Percentiles rank a stretch among this genome's conserved stretches.
Conservation (phyloP, 2,329 filamentous ascomycete species). For the Colletotrichum zoysiae region DNA sequence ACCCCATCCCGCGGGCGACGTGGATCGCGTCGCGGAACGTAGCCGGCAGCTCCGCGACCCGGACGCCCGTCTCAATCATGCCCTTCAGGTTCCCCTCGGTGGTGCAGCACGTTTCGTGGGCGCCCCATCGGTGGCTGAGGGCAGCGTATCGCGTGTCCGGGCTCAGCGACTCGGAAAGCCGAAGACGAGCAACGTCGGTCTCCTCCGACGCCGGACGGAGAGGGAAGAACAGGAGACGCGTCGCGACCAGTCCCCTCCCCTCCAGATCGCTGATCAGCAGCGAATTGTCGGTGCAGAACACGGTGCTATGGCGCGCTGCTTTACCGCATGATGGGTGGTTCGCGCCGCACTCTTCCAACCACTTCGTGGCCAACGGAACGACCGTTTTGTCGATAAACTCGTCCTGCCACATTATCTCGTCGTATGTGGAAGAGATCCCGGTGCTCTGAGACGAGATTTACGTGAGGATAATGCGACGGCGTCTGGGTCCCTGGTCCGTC, state of each 20-base stretch:
- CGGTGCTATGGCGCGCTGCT: conserved; percentile 8
- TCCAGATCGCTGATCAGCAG: conserved; percentile 6
- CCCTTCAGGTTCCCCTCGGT: background rate
- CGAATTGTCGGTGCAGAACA: conserved; percentile 15
- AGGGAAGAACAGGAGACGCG: conserved; percentile 4
- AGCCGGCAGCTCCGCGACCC: background rate
- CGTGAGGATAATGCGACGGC: background rate
- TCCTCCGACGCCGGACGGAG: background rate
- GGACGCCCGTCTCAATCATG: background rate
- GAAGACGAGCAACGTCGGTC: background rate
- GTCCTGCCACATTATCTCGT: background rate
- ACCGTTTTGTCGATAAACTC: background rate
- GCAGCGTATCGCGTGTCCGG: conserved; percentile 7
- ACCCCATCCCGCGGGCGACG: conserved; percentile 3
- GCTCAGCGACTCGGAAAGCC: conserved; percentile 13
- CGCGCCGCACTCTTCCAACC: conserved; percentile 2
- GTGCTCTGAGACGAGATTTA: background rate
- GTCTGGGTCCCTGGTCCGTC: background rate
- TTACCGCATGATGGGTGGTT: conserved; percentile 17
- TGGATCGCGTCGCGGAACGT: conserved; percentile 14
- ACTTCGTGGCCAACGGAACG: background rate
- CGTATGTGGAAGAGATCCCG: background rate
- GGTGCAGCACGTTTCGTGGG: background rate
- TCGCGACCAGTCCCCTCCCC: conserved; percentile 3
- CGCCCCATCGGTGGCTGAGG: conserved; percentile 18